Base-by-base conservation (phyloP, 176 grass and related monocot genomes). In the Bolboschoenus planiculmis region DNA sequence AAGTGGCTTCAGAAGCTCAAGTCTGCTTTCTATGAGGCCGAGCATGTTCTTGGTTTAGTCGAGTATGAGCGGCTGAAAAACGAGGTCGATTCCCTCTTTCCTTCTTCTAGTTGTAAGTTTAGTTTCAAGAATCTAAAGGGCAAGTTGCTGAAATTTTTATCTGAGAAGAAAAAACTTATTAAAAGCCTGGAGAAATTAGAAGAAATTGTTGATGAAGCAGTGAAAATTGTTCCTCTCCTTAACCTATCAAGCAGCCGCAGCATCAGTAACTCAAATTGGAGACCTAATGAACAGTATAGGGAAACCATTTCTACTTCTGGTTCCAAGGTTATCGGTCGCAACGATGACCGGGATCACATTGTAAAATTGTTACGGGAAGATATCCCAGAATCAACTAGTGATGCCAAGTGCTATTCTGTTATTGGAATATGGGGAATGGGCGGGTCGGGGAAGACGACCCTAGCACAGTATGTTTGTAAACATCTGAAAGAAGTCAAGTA, bases 401-500 rank as follows among this genome's bases (percentile, higher is more conserved):
- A 6, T 1, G 50, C 0, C n/a, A 81, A 47, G 26, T 76, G 74
- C 2, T 91, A 77, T 47, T 87, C 87, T 1, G 50, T 63, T n/a
- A 37, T 89, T 53, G 80, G 83, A 34, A 70, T 91, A 15, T 46
- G 78, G 6, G 90, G 87, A 0, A 44, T 89, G 18, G 50, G 56
- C 1, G 90, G 90, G 0, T 82, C 61, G 1, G 83, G 89, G 8
- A 88, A 91, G 61, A 91, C 83, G 5, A 88, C 89, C 13, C 15
- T 91, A 9, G 90, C 81, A 36, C 87, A 89, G 14, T 26, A 53
- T 77, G 65, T 91, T 21, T 84, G 36, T 31, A 57, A 89, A 0
- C 5, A 62, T 36, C 81, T 82, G 27, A 39, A 5, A 20, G 13
- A 1, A 0, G 21, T 3, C 0, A 36, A 29, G 0, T 31, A 88